phyloP scores from a whole-genome alignment of 192 early-diverging fungal species.

The Chytriomyces sp. region DNA sequence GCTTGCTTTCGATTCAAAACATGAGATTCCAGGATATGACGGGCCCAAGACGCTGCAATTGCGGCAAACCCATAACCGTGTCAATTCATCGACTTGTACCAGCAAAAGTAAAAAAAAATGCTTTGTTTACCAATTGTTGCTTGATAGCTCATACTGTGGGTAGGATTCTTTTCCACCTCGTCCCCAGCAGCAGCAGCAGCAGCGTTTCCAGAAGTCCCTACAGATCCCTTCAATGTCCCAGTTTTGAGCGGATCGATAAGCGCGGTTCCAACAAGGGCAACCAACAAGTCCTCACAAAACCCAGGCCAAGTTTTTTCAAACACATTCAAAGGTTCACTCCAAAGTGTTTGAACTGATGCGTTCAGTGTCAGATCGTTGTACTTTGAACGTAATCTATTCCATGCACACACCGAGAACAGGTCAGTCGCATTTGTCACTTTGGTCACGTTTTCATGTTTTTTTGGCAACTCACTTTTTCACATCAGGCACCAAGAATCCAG shows the following conservation, averaged over 20 bases:
- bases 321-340: slow-evolving; percentile 32
- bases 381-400: slow-evolving; percentile 22
- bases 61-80: background rate
- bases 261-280: slow-evolving; percentile 33
- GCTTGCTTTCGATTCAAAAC: background rate
- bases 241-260: slow-evolving; percentile 7
- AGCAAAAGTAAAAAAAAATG: background rate
- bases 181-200: background rate
- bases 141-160: slow-evolving; percentile 9
- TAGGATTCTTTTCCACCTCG: background rate
- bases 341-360: slow-evolving; percentile 28
- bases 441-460: too few relatives aligned
- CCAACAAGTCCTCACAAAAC: slow-evolving; percentile 47
- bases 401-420: background rate
- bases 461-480: slow-evolving; percentile 31
- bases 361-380: slow-evolving; percentile 11
- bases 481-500: slow-evolving; percentile 45
- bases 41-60: slow-evolving; percentile 32
- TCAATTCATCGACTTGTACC: too few relatives aligned
- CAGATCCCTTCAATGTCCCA: background rate
- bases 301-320: slow-evolving; percentile 51
- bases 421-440: background rate
- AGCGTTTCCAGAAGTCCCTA: background rate
- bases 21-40: slow-evolving; percentile 20
- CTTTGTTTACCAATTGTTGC: slow-evolving; percentile 16